A percentile compares a stretch with the other conserved stretches of the same genome.
phyloP scores from a whole-genome alignment of 2,329 filamentous ascomycete species.

The Colletotrichum scovillei region DNA sequence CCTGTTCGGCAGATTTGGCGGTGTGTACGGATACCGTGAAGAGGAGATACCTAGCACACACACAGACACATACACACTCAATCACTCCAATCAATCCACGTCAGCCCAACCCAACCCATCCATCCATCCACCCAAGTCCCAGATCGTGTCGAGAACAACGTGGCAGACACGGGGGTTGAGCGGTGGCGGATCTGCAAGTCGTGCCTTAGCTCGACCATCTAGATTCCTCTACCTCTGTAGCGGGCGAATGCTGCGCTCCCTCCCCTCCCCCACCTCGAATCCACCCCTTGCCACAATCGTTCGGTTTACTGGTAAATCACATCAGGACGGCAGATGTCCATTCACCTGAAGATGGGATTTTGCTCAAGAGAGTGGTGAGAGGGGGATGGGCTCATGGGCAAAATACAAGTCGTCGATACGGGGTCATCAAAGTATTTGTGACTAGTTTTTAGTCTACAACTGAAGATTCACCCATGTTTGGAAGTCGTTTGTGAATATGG shows the following conservation, averaged over 20 bases:
- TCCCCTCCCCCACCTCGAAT: neutral
- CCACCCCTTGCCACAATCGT: neutral
- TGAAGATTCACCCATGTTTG: neutral
- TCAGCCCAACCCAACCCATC: too few relatives aligned
- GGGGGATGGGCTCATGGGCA: neutral
- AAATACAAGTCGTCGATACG: too few relatives aligned
- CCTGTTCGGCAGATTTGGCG: conserved; percentile 9
- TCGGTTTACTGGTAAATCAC: conserved; percentile 4
- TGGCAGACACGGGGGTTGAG: neutral
- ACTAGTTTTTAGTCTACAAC: neutral
- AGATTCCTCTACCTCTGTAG: neutral
- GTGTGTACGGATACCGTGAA: neutral
- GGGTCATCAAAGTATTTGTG: neutral
- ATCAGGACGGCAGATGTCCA: neutral
- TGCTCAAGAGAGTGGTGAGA: neutral
- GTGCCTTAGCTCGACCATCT: neutral
- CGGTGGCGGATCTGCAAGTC: neutral
- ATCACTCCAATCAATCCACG: neutral
- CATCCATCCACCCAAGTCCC: neutral
- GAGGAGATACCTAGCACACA: neutral
- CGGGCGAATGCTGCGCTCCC: neutral
- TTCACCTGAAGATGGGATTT: conserved; percentile 3
- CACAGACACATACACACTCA: neutral
- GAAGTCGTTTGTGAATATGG: neutral
- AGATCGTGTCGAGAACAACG: neutral